These are phyloP conservation scores for Globisporangium ultimum DNA, from an alignment of 352 stramenopile genomes.

Conservation along the genomic window DNA sequence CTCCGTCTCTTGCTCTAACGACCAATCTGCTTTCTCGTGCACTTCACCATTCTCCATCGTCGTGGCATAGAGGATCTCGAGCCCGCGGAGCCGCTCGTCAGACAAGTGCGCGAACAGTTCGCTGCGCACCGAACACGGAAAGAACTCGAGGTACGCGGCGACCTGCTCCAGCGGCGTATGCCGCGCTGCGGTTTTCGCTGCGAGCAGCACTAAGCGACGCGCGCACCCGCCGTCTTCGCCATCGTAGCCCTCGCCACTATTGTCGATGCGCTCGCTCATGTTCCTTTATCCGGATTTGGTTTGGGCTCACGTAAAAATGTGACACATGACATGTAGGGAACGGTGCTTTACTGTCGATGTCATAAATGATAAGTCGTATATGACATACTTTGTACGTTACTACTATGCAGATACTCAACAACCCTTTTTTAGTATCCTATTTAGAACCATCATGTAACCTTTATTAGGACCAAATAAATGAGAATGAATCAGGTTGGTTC, in stretches of 20 bases:
- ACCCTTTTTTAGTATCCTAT: too few relatives aligned
- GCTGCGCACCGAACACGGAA: slow-evolving; percentile 34
- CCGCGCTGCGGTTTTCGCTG: slow-evolving; percentile 25
- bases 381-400: too few relatives aligned
- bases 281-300: background rate
- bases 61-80: slow-evolving; percentile 35
- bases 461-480: too few relatives aligned
- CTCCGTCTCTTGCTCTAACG: slow-evolving; percentile 16
- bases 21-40: slow-evolving; percentile 7
- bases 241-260: background rate
- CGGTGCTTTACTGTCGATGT: background rate
- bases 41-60: slow-evolving; percentile 7
- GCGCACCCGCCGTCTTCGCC: background rate
- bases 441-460: too few relatives aligned
- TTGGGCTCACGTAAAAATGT: background rate
- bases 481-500: too few relatives aligned
- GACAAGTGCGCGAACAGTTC: slow-evolving; percentile 40
- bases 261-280: background rate
- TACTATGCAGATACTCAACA: too few relatives aligned
- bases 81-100: slow-evolving; percentile 38
- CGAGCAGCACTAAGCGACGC: slow-evolving; percentile 22
- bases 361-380: too few relatives aligned
- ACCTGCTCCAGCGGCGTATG: slow-evolving; percentile 33
- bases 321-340: background rate
- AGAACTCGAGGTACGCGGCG: slow-evolving; percentile 35